These are phyloP conservation scores for Magnusiomyces clavatus DNA, from an alignment of 1,139 yeast species.

Conservation along the genomic window DNA sequence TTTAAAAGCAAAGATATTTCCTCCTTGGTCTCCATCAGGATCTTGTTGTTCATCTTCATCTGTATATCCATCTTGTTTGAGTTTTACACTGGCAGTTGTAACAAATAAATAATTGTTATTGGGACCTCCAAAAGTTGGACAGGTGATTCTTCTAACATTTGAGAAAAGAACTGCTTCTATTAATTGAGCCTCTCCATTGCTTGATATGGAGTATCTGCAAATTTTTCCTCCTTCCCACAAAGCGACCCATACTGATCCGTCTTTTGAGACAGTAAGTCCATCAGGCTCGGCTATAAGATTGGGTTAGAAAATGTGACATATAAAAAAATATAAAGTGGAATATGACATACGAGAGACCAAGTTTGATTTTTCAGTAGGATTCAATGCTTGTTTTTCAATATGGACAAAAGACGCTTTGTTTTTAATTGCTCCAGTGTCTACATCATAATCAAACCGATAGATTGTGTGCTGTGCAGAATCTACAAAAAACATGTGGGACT, in stretches of 20 bases:
- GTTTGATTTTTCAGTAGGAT: neutral
- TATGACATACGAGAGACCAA: slow-evolving; percentile 5
- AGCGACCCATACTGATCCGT: slow-evolving; percentile 61
- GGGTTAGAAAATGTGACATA: neutral
- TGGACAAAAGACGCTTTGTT: slow-evolving; percentile 36
- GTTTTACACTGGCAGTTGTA: slow-evolving; percentile 48
- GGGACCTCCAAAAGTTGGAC: slow-evolving; percentile 66
- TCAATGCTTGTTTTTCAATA: slow-evolving; percentile 10
- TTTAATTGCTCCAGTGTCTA: slow-evolving; percentile 37
- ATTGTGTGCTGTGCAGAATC: slow-evolving; percentile 57
- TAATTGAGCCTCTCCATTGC: slow-evolving; percentile 38
- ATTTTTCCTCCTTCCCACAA: slow-evolving; percentile 57
- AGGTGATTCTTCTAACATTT: slow-evolving; percentile 48
- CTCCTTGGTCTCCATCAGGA: slow-evolving; percentile 38
- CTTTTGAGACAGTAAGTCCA: slow-evolving; percentile 59
- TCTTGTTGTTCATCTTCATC: slow-evolving; percentile 30
- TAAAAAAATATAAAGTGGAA: neutral
- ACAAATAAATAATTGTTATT: slow-evolving; percentile 52
- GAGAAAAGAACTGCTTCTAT: slow-evolving; percentile 52
- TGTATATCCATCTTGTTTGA: slow-evolving; percentile 28
- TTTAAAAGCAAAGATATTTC: slow-evolving; percentile 40
- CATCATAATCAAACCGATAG: slow-evolving; percentile 55
- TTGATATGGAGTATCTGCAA: slow-evolving; percentile 36
- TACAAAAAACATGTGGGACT: slow-evolving; percentile 55
- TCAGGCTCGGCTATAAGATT: slow-evolving; percentile 45